Base-by-base conservation (phyloP, 1,284 basidiomycete genomes). In the Rhodotorula sp. region DNA sequence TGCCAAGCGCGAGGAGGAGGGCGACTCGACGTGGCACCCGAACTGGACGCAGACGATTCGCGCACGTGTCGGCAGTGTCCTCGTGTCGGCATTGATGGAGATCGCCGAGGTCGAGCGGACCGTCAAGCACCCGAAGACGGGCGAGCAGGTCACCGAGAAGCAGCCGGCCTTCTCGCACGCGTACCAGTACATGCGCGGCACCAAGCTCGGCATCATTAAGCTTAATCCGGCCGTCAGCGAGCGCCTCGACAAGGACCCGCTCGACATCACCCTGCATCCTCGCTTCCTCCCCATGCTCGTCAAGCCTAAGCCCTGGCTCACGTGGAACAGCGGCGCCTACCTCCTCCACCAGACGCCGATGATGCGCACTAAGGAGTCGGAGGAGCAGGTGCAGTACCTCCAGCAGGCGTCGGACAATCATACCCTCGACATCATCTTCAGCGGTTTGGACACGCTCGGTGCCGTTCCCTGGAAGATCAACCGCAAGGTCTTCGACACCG, bases 221-320 rank as follows among this genome's bases (percentile, higher is more conserved):
- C 82, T 96, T 68, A 97, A 98, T 80, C 88, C 89, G 2, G 87
- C 85, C 2, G 89, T 99, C 17, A 84, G 88, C 2, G 86, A 90
- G 29, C 86, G 90, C 4, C 83, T 99, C 68, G 88, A 91, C 13
- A 88, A 87, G 71, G 94, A 97, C 74, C 84, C 83, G 48, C 79
- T 94, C 9, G 82, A 84, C n/a, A 86, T 89, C 62, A 88, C 90
- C 0, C 82, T 98, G 17, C 92, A 95, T 80, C 93, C 95, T 22
- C 90, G 94, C 13, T 92, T 96, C 80, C 84, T 99, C 56, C 95
- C 95, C 13, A 99, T 99, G 95, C 85, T 99, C 3, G 87, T 96
- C 30, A 89, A 88, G 68, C 95, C 96, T 1, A 89, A 89, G 75
- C 90, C 91, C 0, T 99, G 95, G 95, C 79, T 90, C 1, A 84